A percentile compares a stretch with the other conserved stretches of the same genome.
phyloP scores from a whole-genome alignment of 2,329 filamentous ascomycete genomes.

The Xylaria sp. region DNA sequence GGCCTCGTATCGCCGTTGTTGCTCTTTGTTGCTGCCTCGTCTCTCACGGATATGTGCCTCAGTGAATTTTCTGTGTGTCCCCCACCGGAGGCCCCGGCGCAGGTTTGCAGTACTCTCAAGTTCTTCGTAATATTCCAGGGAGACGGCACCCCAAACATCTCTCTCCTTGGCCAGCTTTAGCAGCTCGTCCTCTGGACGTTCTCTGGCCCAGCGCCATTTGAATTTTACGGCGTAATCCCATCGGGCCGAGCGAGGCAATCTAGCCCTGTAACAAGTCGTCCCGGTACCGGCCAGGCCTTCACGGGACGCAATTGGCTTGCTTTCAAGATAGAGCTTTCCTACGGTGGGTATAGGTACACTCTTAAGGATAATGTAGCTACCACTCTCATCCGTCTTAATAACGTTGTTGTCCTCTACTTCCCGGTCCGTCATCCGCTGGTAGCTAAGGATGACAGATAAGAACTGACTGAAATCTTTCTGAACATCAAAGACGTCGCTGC shows the following conservation, averaged over 20 bases:
- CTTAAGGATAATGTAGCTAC: constrained; percentile 38
- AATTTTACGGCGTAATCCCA: constrained; percentile 50
- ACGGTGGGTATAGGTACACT: constrained; percentile 31
- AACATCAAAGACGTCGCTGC: constrained; percentile 48
- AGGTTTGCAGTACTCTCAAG: constrained; percentile 44
- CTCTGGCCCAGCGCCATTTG: constrained; percentile 50
- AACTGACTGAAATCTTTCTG: constrained; percentile 46
- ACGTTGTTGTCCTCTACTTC: constrained; percentile 45
- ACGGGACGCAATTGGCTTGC: constrained; percentile 44
- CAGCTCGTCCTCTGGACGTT: constrained; percentile 50
- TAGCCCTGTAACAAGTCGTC: constrained; percentile 50
- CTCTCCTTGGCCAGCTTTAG: constrained; percentile 47
- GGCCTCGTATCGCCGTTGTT: constrained; percentile 10
- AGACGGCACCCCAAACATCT: constrained; percentile 46
- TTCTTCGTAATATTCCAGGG: constrained; percentile 47
- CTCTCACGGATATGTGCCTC: constrained; percentile 11
- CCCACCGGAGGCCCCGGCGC: constrained; percentile 43
- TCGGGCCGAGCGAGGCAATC: constrained; percentile 40
- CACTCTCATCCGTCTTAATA: constrained; percentile 43
- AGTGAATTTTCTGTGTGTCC: constrained; percentile 37
- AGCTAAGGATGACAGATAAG: constrained; percentile 47
- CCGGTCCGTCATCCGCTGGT: constrained; percentile 48
- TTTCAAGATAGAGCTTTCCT: constrained; percentile 49
- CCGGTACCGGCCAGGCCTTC: constrained; percentile 46
- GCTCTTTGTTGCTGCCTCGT: constrained; percentile 23